phyloP scores from a whole-genome alignment of 768 basidiomycete genomes.

The Suillus fuscotomentosus region DNA sequence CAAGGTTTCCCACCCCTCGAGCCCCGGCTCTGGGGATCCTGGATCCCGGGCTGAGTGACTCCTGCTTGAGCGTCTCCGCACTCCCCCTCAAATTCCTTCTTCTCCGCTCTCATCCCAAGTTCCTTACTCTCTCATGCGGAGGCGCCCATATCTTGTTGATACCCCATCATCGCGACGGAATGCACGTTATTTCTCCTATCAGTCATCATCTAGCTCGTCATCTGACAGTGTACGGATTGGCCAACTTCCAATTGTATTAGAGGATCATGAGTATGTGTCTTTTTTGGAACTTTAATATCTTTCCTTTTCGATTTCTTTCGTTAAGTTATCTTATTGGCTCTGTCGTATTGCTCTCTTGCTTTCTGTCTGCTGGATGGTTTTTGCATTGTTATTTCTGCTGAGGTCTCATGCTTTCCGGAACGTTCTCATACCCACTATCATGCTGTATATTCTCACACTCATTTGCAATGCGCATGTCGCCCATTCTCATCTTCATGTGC shows the following conservation, averaged over 20 bases:
- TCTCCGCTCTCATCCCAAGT: neutral
- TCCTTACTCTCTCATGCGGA: slow-evolving; percentile 2
- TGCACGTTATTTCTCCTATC: slow-evolving; percentile 1
- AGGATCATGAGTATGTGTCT: slow-evolving; percentile 12
- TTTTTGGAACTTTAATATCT: slow-evolving; percentile 6
- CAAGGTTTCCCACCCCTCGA: slow-evolving; percentile 24
- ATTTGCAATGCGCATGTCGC: neutral
- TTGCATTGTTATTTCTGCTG: neutral
- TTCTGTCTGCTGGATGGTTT: neutral
- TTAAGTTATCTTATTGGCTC: neutral
- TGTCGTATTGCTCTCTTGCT: neutral
- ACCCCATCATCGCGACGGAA: neutral
- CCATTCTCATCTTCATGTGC: neutral
- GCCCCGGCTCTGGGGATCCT: neutral
- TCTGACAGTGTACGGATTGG: neutral
- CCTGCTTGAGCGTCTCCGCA: neutral
- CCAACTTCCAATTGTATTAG: slow-evolving; percentile 9
- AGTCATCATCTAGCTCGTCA: neutral
- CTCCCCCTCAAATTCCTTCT: neutral
- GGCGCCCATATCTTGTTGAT: neutral
- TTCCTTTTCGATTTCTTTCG: neutral
- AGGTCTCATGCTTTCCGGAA: neutral
- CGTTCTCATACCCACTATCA: neutral
- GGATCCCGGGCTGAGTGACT: neutral
- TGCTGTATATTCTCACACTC: slow-evolving; percentile 3